A percentile compares a stretch with the other conserved stretches of the same genome.
phyloP scores from a whole-genome alignment of 148 eudicot species.

The Amaranthus cruentus region DNA sequence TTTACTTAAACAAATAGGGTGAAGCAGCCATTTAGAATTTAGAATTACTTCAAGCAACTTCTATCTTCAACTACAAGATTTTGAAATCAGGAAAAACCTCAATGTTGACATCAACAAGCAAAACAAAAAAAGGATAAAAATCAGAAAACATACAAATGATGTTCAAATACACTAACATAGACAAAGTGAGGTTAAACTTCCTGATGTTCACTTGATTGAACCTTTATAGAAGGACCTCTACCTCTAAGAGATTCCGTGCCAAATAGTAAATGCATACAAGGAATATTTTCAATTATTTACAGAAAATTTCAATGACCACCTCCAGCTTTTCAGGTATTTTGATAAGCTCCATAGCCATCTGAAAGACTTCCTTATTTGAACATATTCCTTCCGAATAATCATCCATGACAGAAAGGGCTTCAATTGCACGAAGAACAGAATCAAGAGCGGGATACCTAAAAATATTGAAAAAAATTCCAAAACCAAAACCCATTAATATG shows the following conservation, averaged over 20 bases:
- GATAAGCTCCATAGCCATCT: conserved; percentile 57
- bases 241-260: not conserved
- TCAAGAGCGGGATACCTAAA: conserved; percentile 77
- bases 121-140: not conserved
- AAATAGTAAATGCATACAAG: not conserved
- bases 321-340: conserved; percentile 81
- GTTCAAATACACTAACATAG: not conserved
- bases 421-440: conserved; percentile 71
- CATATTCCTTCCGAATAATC: conserved; percentile 64
- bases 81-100: not conserved
- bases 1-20: not conserved
- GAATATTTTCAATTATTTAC: not conserved
- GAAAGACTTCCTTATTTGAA: conserved; percentile 55
- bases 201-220: not conserved
- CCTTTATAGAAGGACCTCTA: not conserved
- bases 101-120: too few species aligned
- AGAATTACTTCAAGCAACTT: not conserved
- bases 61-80: not conserved
- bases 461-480: conserved; percentile 3
- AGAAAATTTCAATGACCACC: conserved; percentile 34
- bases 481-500: not conserved
- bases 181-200: not conserved
- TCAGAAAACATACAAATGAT: not conserved
- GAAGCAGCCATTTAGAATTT: not conserved
- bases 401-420: conserved; percentile 70